Evolutionary conservation across 805 yeast species (phyloP), one percentile per base, ranked within the genome.

Genomic region (Nakazawaea ernobii): DNA sequence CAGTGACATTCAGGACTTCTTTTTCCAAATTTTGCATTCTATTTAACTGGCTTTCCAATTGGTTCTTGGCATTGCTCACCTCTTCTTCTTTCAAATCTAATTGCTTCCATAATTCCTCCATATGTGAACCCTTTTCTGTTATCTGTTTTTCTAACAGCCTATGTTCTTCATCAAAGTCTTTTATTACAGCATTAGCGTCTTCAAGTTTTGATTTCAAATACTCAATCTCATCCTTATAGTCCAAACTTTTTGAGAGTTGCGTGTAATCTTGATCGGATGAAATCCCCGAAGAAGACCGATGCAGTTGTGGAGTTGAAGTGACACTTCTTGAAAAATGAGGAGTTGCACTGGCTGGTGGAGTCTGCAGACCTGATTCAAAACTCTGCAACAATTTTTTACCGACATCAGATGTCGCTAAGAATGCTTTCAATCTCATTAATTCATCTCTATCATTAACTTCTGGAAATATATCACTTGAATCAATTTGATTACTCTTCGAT

Each of bases 221-320:
- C 4, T 15, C 29, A 7, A 36, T 36, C 20, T 36, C 29, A 10
- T 36, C 28, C 14, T 10, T 15, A n/a, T 13, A 15, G 14, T 33
- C 36, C 33, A 30, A 30, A 30, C 33, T 30, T 30, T 10, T 30
- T 30, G 33, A 30, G 24, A 20, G 24, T 20, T 30, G 10, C 32
- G 10, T 30, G 32, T 9, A 30, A 30, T 9, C 32, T 30, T 30
- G 32, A 20, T 20, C 24, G 5, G 5, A 20, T 20, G 24, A 20
- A 20, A 20, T 20, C 24, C 24, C 24, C 24, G 24, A 20, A 5
- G 24, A 20, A 3, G 24, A 20, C 33, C n/a, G 33, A 4, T 30
- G 33, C n/a, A 4, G 36, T 33, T 33, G 37, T 3, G 45, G 45
- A 20, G 45, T 42, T 10, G 45, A 42, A 3, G 45, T 42, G 8